A percentile compares a stretch with the other conserved stretches of the same genome.
phyloP scores from a whole-genome alignment of 2,329 filamentous ascomycete genomes.

The Neophaeococcomyces mojaviensis region DNA sequence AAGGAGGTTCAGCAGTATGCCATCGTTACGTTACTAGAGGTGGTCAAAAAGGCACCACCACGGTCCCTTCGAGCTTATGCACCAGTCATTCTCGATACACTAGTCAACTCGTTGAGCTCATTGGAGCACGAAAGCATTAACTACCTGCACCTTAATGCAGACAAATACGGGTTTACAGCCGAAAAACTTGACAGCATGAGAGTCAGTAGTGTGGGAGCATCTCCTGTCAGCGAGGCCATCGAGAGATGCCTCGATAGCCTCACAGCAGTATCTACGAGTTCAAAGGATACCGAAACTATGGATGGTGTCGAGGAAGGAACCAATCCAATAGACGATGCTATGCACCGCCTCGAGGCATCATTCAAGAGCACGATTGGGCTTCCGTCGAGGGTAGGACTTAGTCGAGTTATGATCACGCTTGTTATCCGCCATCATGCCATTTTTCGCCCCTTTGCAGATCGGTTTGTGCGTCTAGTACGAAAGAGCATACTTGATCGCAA shows the following conservation, averaged over 20 bases:
- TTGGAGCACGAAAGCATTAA: conserved; percentile 86
- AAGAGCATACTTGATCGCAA: conserved; percentile 85
- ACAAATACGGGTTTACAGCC: conserved; percentile 73
- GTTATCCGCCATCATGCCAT: conserved; percentile 70
- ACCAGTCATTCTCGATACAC: conserved; percentile 69
- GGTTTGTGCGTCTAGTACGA: conserved; percentile 68
- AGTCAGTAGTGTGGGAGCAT: conserved; percentile 71
- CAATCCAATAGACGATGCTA: conserved; percentile 57
- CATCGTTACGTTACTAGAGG: conserved; percentile 73
- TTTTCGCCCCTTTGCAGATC: conserved; percentile 66
- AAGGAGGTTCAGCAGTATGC: conserved; percentile 82
- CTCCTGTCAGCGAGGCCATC: conserved; percentile 86
- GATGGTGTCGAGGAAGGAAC: conserved; percentile 11
- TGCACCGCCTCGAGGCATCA: conserved; percentile 63
- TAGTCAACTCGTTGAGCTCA: conserved; percentile 75
- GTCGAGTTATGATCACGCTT: conserved; percentile 73
- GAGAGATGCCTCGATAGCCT: conserved; percentile 79
- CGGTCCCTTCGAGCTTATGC: conserved; percentile 71
- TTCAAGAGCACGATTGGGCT: conserved; percentile 84
- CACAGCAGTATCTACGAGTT: conserved; percentile 54
- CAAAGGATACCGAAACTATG: conserved; percentile 11
- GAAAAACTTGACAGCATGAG: conserved; percentile 86
- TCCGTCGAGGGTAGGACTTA: conserved; percentile 88
- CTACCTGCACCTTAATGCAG: conserved; percentile 83
- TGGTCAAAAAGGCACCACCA: conserved; percentile 79